Conservation (phyloP, 169 alveolate species). For the Cryptosporidium parvum region DNA sequence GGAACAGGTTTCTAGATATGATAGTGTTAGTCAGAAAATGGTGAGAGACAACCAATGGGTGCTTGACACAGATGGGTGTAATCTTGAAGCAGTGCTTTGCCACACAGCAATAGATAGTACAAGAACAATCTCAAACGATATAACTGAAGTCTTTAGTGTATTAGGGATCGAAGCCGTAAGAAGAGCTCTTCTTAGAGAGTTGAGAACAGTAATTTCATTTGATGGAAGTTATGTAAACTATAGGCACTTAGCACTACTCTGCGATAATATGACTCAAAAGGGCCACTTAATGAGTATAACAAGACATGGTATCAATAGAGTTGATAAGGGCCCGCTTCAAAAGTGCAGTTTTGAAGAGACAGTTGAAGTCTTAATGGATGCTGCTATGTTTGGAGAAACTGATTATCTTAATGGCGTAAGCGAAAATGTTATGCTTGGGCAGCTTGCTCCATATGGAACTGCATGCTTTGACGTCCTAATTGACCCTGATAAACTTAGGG, state of each 20-base stretch:
- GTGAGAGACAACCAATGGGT: conserved; percentile 94
- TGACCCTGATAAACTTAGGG: conserved; percentile 90
- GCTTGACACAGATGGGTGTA: conserved; percentile 98
- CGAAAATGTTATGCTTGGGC: conserved; percentile 96
- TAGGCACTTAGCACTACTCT: conserved; percentile 97
- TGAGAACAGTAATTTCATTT: conserved; percentile 89
- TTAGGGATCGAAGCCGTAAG: conserved; percentile 99
- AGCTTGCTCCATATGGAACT: conserved; percentile 93
- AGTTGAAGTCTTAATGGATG: conserved; percentile 98
- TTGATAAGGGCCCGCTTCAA: conserved; percentile 97
- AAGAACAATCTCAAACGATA: conserved; percentile 96
- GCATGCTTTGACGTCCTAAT: conserved; percentile 92
- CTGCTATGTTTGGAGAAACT: conserved; percentile 97
- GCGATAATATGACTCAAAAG: conserved; percentile 99
- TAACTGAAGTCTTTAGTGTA: conserved; percentile 94
- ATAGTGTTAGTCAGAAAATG: conserved; percentile 88
- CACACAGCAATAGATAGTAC: conserved; percentile 91
- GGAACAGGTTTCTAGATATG: conserved; percentile 91
- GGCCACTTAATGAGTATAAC: conserved; percentile 99
- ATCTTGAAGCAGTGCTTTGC: conserved; percentile 92
- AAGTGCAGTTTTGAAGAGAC: conserved; percentile 99
- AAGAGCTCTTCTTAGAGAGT: conserved; percentile 94
- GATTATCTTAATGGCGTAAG: conserved; percentile 92
- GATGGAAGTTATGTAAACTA: conserved; percentile 98
- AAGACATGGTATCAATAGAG: conserved; percentile 99